Evolutionary conservation across 805 yeast species (phyloP).

Genomic region (Yarrowia osloensis): DNA sequence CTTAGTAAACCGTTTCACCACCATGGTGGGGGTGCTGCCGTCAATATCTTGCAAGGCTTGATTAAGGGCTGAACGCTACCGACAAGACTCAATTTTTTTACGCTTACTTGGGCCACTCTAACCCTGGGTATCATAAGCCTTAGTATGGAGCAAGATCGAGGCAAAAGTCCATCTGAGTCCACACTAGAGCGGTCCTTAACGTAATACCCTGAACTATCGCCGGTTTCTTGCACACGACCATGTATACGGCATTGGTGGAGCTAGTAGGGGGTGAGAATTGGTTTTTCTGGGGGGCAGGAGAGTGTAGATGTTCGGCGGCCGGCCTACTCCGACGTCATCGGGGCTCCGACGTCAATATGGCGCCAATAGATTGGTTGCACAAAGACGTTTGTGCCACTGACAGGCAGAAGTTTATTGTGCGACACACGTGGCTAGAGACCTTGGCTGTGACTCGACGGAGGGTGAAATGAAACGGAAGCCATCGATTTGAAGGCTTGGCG

Average conservation of each 20-base stretch:
- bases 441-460: background rate
- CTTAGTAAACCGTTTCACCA: constrained; percentile 4
- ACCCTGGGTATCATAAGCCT: constrained; percentile 10
- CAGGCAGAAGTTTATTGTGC: constrained; percentile 1
- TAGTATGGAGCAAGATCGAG: constrained; percentile 8
- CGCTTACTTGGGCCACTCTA: background rate
- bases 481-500: constrained; percentile 20
- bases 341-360: background rate
- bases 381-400: background rate
- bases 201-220: background rate
- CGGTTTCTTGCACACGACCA: background rate
- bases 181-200: constrained; percentile 17
- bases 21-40: background rate
- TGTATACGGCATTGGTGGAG: background rate
- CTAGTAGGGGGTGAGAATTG: background rate
- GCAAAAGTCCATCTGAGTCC: constrained; percentile 1
- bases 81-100: background rate
- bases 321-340: background rate
- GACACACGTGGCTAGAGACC: constrained; percentile 29
- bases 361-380: background rate
- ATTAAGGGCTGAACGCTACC: too few relatives aligned
- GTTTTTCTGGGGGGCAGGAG: background rate
- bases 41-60: background rate
- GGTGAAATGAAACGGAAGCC: constrained; percentile 6
- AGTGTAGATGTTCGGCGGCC: background rate